A percentile compares a stretch with the other conserved stretches of the same genome.
Conservation (phyloP, 805 yeast genomes). For the Teunomyces cretensis region DNA sequence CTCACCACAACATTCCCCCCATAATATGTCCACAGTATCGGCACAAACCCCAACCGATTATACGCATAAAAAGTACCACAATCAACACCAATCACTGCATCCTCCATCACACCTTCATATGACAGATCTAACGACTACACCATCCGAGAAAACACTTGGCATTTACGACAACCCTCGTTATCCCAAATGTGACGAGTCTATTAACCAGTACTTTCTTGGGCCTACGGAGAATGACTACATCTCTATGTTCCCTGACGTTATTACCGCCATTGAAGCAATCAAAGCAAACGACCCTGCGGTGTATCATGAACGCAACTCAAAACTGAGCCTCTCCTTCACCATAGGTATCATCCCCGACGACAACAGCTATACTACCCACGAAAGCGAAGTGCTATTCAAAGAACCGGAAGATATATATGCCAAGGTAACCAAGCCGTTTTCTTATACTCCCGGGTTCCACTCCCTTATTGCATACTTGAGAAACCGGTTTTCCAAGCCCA, state of each 20-base stretch:
- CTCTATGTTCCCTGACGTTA: constrained; percentile 60
- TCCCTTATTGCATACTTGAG: constrained; percentile 71
- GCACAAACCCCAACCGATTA: background rate
- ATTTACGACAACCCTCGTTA: constrained; percentile 19
- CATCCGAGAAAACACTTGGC: constrained; percentile 3
- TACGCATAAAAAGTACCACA: background rate
- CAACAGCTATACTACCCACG: constrained; percentile 20
- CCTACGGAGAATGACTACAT: constrained; percentile 40
- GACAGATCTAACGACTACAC: background rate
- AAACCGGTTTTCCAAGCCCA: constrained; percentile 64
- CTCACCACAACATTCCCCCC: constrained; percentile 40
- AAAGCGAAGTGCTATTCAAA: constrained; percentile 25
- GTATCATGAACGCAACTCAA: constrained; percentile 37
- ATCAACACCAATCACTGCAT: constrained; percentile 7
- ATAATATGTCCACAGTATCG: constrained; percentile 5
- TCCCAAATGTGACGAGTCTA: constrained; percentile 54
- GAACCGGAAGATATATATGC: constrained; percentile 83
- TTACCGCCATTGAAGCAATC: constrained; percentile 42
- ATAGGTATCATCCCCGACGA: constrained; percentile 45
- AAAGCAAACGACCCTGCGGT: constrained; percentile 41
- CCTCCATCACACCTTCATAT: constrained; percentile 18
- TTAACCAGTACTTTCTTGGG: constrained; percentile 71
- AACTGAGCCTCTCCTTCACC: constrained; percentile 47
- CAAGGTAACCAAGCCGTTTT: constrained; percentile 70
- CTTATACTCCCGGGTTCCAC: constrained; percentile 91